phyloP scores from a whole-genome alignment of 768 basidiomycete genomes.

The Mycena venus region DNA sequence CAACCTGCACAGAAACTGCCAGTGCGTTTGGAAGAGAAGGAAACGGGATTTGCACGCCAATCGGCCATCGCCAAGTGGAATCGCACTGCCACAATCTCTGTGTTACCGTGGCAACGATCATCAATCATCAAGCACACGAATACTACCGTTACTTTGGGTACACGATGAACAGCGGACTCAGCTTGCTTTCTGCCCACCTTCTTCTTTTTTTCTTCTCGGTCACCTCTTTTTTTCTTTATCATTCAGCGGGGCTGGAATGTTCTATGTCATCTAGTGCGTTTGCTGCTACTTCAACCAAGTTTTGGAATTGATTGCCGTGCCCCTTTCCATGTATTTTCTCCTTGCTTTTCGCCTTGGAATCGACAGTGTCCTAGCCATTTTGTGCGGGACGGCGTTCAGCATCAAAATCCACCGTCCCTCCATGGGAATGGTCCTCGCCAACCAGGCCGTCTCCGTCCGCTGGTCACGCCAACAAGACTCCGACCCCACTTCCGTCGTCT shows the following conservation, averaged over 20 bases:
- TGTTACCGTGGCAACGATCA: background rate
- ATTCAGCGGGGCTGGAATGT: slow-evolving; percentile 29
- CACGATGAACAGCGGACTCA: slow-evolving; percentile 1
- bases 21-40: too few relatives aligned
- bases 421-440: background rate
- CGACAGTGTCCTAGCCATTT: slow-evolving; percentile 27
- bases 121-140: background rate
- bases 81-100: background rate
- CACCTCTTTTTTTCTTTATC: background rate
- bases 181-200: background rate
- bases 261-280: slow-evolving; percentile 20
- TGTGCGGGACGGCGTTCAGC: background rate
- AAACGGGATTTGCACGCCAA: background rate
- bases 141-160: slow-evolving; percentile 12
- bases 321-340: too few relatives aligned
- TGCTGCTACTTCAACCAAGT: background rate
- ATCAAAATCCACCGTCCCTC: slow-evolving; percentile 8
- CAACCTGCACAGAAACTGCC: too few relatives aligned
- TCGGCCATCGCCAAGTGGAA: background rate
- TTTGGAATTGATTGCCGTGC: too few relatives aligned
- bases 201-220: background rate
- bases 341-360: background rate
- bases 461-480: background rate
- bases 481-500: background rate
- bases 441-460: background rate